Percentiles rank a stretch among this genome's conserved stretches.
phyloP scores from a whole-genome alignment of 2,329 filamentous ascomycete genomes.

The Trichophyton equinum region DNA sequence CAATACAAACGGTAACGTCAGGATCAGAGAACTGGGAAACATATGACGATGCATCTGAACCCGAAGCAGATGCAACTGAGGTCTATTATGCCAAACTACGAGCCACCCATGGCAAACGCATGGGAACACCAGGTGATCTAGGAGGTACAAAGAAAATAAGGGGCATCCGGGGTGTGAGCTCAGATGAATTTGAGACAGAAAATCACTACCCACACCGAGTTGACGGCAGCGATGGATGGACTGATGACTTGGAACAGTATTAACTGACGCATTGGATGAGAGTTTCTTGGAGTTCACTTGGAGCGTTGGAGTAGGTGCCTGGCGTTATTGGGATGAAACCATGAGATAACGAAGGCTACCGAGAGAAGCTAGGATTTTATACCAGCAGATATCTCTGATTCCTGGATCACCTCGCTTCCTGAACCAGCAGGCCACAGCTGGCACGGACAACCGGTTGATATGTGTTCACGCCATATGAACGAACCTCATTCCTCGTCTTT shows the following conservation, averaged over 20 bases:
- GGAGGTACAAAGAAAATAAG: conserved; percentile 30
- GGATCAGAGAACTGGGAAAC: conserved; percentile 98
- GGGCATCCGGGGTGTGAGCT: conserved; percentile 37
- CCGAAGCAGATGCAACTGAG: conserved; percentile 61
- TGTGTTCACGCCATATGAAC: not conserved
- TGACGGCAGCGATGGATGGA: conserved; percentile 43
- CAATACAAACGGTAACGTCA: conserved; percentile 50
- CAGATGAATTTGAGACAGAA: conserved; percentile 29
- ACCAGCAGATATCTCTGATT: not conserved
- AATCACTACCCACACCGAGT: conserved; percentile 35
- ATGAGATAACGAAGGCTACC: not conserved
- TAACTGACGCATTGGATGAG: conserved; percentile 18
- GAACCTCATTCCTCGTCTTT: not conserved
- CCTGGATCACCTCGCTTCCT: not conserved
- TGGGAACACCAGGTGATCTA: conserved; percentile 30
- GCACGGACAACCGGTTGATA: not conserved
- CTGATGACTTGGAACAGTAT: conserved; percentile 38
- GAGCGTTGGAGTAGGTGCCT: not conserved
- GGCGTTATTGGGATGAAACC: not conserved
- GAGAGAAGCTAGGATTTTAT: not conserved
- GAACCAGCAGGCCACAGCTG: not conserved
- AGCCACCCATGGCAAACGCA: conserved; percentile 54
- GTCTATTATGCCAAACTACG: conserved; percentile 69
- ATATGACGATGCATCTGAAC: conserved; percentile 71
- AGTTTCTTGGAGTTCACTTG: not conserved